Percentiles rank a stretch among this genome's conserved stretches.
Conservation (phyloP, 1,139 yeast genomes). For the Kodamaea anthophila region DNA sequence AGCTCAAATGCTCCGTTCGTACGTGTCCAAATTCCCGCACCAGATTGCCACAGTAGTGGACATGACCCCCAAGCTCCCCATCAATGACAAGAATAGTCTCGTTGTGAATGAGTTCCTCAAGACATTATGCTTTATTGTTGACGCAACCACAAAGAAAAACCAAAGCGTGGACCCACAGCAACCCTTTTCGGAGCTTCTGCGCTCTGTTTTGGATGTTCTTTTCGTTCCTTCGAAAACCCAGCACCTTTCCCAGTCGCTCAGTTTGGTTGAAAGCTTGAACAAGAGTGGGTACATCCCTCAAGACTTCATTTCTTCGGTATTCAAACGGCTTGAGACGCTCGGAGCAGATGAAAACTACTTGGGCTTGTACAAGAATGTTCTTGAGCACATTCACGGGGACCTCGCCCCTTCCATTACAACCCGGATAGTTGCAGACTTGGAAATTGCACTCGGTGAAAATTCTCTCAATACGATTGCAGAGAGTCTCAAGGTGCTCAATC, state of each 20-base stretch:
- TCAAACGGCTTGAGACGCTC: conserved; percentile 6
- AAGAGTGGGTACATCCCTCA: conserved; percentile 4
- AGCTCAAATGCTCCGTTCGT: conserved; percentile 36
- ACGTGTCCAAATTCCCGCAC: conserved; percentile 31
- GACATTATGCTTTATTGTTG: conserved; percentile 26
- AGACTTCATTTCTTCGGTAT: conserved; percentile 13
- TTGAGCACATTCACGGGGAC: conserved; percentile 12
- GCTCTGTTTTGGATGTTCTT: conserved; percentile 14
- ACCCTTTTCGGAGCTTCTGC: conserved; percentile 15
- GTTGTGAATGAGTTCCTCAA: conserved; percentile 36
- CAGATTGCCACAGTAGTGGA: conserved; percentile 8
- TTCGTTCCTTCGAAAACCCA: conserved; percentile 16
- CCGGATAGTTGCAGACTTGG: conserved; percentile 39
- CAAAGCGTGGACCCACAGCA: conserved; percentile 1
- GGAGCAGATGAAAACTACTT: neutral
- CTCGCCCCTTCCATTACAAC: conserved; percentile 14
- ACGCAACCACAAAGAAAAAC: conserved; percentile 2
- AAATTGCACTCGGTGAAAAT: conserved; percentile 30
- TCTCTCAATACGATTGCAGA: conserved; percentile 44
- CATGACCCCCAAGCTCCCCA: conserved; percentile 11
- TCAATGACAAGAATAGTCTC: conserved; percentile 35
- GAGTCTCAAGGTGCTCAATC: conserved; percentile 35
- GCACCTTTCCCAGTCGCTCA: conserved; percentile 20
- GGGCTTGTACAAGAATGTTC: conserved; percentile 17
- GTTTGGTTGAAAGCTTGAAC: conserved; percentile 25